Evolutionary conservation across 73 alveolate species (phyloP).

Genomic region (Tetrahymena malaccensis): DNA sequence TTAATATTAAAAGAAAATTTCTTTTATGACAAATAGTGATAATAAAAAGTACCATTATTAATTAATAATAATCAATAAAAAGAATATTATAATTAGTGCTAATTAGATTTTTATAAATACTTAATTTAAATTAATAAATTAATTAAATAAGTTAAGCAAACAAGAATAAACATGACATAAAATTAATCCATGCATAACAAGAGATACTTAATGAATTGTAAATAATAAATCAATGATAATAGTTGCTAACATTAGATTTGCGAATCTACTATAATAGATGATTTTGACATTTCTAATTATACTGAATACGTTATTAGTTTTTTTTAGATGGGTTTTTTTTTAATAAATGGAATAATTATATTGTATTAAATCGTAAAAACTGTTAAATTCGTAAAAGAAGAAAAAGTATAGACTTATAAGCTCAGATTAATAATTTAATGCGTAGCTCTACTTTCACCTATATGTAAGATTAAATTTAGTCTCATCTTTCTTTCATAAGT

Average conservation of each 20-base stretch:
- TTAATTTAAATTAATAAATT: no score
- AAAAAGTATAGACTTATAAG: background rate
- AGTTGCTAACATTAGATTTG: background rate
- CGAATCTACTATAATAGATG: background rate
- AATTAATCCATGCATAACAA: no score
- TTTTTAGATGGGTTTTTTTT: background rate
- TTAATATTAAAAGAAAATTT: no score
- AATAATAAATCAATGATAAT: background rate
- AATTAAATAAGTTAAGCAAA: background rate
- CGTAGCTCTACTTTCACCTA: background rate
- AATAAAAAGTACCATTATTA: no score
- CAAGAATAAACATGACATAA: background rate
- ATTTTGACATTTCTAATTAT: background rate
- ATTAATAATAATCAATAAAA: no score
- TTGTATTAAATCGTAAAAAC: background rate
- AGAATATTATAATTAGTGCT: no score
- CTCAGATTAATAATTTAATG: background rate
- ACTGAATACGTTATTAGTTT: background rate
- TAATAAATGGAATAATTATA: background rate
- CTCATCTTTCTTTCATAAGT: no score
- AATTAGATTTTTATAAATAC: background rate
- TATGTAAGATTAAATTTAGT: background rate
- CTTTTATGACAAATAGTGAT: no score
- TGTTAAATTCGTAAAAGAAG: background rate
- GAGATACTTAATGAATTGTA: background rate